phyloP scores from a whole-genome alignment of 148 eudicot genomes.

The Vaccinium macrocarpon region DNA sequence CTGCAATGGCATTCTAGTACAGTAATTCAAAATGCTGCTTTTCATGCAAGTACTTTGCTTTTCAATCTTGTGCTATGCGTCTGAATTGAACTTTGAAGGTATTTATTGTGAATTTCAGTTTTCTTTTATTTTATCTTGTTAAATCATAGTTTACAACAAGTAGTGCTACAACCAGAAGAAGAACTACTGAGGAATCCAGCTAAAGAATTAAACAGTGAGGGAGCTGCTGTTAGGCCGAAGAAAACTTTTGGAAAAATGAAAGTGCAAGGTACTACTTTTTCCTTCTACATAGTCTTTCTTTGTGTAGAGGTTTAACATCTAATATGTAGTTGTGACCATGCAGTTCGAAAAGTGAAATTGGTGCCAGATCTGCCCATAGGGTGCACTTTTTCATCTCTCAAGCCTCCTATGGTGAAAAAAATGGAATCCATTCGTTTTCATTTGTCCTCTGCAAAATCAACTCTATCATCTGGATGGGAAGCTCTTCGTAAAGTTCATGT shows the following conservation, averaged over 20 bases:
- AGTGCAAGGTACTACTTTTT: conserved; percentile 54
- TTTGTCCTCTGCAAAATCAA: conserved; percentile 42
- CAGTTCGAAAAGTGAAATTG: conserved; percentile 74
- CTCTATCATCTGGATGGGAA: conserved; percentile 48
- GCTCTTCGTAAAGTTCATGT: conserved; percentile 45
- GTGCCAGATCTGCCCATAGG: conserved; percentile 49
- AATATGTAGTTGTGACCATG: conserved; percentile 6
- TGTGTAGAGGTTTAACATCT: neutral
- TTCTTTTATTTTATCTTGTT: neutral
- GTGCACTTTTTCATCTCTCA: conserved; percentile 42
- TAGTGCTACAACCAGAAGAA: conserved; percentile 66
- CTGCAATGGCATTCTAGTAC: neutral
- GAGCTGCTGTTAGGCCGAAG: conserved; percentile 46
- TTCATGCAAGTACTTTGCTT: neutral
- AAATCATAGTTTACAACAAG: conserved; percentile 44
- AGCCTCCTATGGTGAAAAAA: conserved; percentile 44
- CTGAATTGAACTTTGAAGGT: neutral
- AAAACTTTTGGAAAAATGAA: conserved; percentile 63
- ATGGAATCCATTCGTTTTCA: conserved; percentile 41
- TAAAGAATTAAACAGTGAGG: conserved; percentile 49
- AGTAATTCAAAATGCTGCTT: neutral
- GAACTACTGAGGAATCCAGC: conserved; percentile 48
- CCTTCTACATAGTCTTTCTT: neutral
- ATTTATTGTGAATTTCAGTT: neutral
- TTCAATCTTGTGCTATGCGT: conserved; percentile 4